Percentiles rank a stretch among this genome's conserved stretches.
Conservation (phyloP, 352 stramenopile species). For the Globisporangium nagaii region DNA sequence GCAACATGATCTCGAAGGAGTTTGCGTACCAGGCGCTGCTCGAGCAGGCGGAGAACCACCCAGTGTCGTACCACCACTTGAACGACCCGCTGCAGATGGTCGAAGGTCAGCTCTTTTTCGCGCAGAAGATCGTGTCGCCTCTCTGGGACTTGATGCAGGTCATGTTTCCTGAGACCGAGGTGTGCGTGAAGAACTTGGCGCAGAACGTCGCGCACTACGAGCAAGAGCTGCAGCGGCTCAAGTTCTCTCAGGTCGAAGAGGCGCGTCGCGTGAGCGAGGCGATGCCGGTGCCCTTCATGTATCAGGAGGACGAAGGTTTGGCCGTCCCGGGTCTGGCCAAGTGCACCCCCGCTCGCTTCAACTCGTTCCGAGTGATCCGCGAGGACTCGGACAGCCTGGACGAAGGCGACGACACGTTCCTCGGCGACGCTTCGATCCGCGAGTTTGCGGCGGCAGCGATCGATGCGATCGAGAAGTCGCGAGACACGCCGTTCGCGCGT, state of each 20-base stretch:
- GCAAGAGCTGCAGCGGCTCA: slow-evolving; percentile 63
- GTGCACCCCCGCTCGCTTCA: slow-evolving; percentile 79
- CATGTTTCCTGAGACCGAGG: slow-evolving; percentile 69
- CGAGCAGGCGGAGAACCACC: slow-evolving; percentile 73
- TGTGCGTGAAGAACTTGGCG: slow-evolving; percentile 58
- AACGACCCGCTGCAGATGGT: slow-evolving; percentile 84
- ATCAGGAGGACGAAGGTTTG: slow-evolving; percentile 56
- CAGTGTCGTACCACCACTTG: slow-evolving; percentile 76
- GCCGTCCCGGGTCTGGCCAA: slow-evolving; percentile 66
- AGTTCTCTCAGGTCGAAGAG: slow-evolving; percentile 26
- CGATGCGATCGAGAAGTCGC: slow-evolving; percentile 9
- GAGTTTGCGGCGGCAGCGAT: slow-evolving; percentile 14
- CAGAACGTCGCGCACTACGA: slow-evolving; percentile 83
- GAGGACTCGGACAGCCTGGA: slow-evolving; percentile 23
- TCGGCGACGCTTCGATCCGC: neutral
- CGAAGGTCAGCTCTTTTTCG: slow-evolving; percentile 82
- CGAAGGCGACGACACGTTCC: slow-evolving; percentile 17
- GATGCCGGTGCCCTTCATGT: neutral
- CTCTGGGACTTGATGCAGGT: slow-evolving; percentile 72
- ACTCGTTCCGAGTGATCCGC: slow-evolving; percentile 67
- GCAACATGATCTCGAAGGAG: slow-evolving; percentile 88
- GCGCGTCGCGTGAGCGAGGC: slow-evolving; percentile 7
- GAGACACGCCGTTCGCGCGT: neutral
- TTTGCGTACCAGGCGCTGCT: slow-evolving; percentile 84
- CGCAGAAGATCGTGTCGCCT: slow-evolving; percentile 75